These are phyloP conservation scores for Rutstroemia sp. DNA, from an alignment of 2,329 filamentous ascomycete species.

Conservation along the genomic window DNA sequence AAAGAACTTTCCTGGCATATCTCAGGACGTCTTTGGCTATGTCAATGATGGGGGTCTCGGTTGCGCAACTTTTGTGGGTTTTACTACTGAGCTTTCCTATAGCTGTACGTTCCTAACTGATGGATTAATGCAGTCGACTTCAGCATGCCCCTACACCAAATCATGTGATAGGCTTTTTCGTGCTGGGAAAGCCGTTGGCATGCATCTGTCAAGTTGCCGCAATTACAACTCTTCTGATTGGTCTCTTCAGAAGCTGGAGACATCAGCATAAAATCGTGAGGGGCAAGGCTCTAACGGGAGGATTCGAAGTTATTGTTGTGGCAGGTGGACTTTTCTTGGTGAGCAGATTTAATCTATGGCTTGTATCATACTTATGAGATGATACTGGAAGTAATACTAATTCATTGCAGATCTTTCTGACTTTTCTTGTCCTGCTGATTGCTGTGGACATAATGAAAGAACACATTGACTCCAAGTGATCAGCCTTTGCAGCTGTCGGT, in stretches of 20 bases:
- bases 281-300: slow-evolving; percentile 50
- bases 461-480: slow-evolving; percentile 7
- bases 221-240: slow-evolving; percentile 39
- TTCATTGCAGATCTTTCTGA: slow-evolving; percentile 20
- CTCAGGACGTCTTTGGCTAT: slow-evolving; percentile 63
- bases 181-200: slow-evolving; percentile 52
- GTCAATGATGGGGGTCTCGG: slow-evolving; percentile 56
- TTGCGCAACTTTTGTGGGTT: slow-evolving; percentile 56
- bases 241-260: slow-evolving; percentile 51
- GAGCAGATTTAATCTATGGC: slow-evolving; percentile 26
- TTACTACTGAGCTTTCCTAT: slow-evolving; percentile 3
- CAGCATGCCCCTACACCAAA: slow-evolving; percentile 31
- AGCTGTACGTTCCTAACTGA: slow-evolving; percentile 11
- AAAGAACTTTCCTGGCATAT: slow-evolving; percentile 68
- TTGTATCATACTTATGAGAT: neutral
- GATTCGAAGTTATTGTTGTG: slow-evolving; percentile 49
- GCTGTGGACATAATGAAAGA: slow-evolving; percentile 27
- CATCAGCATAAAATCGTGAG: slow-evolving; percentile 51
- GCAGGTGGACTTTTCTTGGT: slow-evolving; percentile 41
- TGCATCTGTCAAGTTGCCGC: slow-evolving; percentile 35
- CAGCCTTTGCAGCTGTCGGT: neutral
- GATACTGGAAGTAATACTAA: neutral
- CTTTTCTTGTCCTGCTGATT: slow-evolving; percentile 24
- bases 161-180: slow-evolving; percentile 47
- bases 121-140: slow-evolving; percentile 40